A percentile compares a stretch with the other conserved stretches of the same genome.
phyloP scores from a whole-genome alignment of 148 eudicot genomes.

The Dysphania ambrosioides region DNA sequence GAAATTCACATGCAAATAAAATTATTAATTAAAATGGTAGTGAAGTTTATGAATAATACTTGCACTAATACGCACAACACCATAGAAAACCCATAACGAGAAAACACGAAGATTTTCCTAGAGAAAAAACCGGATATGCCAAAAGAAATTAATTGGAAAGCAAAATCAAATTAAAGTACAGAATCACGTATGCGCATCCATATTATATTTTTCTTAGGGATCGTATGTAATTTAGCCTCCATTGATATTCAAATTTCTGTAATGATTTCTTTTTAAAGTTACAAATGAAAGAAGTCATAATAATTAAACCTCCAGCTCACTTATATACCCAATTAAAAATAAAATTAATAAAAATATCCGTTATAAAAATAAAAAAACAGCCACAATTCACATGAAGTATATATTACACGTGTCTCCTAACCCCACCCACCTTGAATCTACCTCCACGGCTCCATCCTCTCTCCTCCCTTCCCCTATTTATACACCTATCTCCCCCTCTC shows the following conservation, averaged over 20 bases:
- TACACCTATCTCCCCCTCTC: slow-evolving; percentile 4
- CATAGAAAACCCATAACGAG: not conserved
- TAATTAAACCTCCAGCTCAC: not conserved
- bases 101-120: too few relatives aligned
- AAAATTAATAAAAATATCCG: not conserved
- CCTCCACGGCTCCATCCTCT: not conserved
- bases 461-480: slow-evolving; percentile 25
- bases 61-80: not conserved
- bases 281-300: not conserved
- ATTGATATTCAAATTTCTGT: too few relatives aligned
- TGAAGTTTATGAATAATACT: not conserved
- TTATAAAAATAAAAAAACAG: not conserved
- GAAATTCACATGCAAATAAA: not conserved
- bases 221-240: too few relatives aligned
- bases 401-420: slow-evolving; percentile 24
- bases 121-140: not conserved
- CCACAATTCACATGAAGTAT: slow-evolving; percentile 2
- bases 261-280: too few relatives aligned
- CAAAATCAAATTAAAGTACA: not conserved
- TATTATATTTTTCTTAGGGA: not conserved
- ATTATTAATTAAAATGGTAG: not conserved
- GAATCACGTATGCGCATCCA: not conserved
- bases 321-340: not conserved
- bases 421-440: slow-evolving; percentile 23
- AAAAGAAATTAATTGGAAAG: too few relatives aligned